Evolutionary conservation across 2,329 filamentous ascomycete genomes (phyloP).

Genomic region (Fusarium metavorans): DNA sequence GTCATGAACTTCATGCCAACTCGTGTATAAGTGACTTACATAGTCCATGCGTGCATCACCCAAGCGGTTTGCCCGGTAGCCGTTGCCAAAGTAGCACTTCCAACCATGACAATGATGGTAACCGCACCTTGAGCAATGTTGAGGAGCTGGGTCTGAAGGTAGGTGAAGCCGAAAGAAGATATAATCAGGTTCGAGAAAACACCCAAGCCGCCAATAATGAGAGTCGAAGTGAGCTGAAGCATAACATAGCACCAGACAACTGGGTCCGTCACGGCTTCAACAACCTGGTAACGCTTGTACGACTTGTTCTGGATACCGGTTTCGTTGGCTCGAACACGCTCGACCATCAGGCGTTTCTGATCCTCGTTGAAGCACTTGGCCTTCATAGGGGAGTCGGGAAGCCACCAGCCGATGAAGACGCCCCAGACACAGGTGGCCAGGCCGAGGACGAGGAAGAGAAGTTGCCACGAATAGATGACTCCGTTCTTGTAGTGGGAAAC

Average conservation of each 20-base stretch:
- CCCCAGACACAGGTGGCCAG: slow-evolving; percentile 50
- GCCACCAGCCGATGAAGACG: slow-evolving; percentile 52
- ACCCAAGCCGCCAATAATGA: slow-evolving; percentile 20
- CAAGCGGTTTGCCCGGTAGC: slow-evolving; percentile 31
- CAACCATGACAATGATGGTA: slow-evolving; percentile 52
- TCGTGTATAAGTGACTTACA: neutral
- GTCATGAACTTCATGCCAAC: neutral
- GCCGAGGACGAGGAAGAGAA: slow-evolving; percentile 58
- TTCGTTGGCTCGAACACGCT: slow-evolving; percentile 52
- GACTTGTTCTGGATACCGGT: slow-evolving; percentile 52
- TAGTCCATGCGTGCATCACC: slow-evolving; percentile 13
- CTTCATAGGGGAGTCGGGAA: slow-evolving; percentile 65
- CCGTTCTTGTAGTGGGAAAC: slow-evolving; percentile 46
- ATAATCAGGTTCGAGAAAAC: slow-evolving; percentile 3
- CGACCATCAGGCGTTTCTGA: slow-evolving; percentile 47
- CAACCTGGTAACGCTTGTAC: slow-evolving; percentile 52
- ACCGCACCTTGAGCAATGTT: slow-evolving; percentile 18
- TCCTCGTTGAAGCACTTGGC: slow-evolving; percentile 61
- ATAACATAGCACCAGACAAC: slow-evolving; percentile 43
- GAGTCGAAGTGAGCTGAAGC: slow-evolving; percentile 9
- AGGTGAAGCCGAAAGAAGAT: slow-evolving; percentile 17
- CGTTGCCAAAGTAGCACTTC: slow-evolving; percentile 10
- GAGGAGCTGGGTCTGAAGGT: slow-evolving; percentile 18
- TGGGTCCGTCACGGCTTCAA: slow-evolving; percentile 53
- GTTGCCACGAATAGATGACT: slow-evolving; percentile 49